Conservation (phyloP, 2,329 filamentous ascomycete species). For the Thielaviopsis populi region DNA sequence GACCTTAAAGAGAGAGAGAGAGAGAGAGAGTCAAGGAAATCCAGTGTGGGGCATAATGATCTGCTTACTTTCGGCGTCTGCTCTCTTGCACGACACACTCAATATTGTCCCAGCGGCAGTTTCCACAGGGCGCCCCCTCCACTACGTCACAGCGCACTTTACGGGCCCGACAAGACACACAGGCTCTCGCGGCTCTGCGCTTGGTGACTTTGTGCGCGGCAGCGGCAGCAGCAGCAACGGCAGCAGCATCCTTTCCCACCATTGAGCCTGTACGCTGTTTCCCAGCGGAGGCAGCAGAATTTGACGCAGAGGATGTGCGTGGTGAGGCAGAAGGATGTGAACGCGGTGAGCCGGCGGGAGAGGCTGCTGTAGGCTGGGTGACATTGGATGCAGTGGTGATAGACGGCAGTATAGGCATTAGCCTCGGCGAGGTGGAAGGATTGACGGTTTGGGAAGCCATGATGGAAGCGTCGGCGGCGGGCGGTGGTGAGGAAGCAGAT, state of each 20-base stretch:
- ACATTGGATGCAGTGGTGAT: too few relatives aligned
- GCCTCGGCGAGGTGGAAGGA: not conserved
- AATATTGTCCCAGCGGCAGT: slow-evolving; percentile 68
- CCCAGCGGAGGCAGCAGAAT: not conserved
- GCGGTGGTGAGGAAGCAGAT: not conserved
- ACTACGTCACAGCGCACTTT: slow-evolving; percentile 93
- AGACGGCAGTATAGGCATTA: not conserved
- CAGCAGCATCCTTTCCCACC: slow-evolving; percentile 23
- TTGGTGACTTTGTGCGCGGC: slow-evolving; percentile 44
- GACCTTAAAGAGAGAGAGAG: too few relatives aligned
- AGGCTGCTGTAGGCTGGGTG: not conserved
- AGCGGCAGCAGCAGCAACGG: slow-evolving; percentile 22
- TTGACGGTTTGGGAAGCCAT: not conserved
- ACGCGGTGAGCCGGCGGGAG: not conserved
- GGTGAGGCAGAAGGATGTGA: not conserved
- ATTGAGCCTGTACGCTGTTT: slow-evolving; percentile 11
- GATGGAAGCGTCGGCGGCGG: not conserved
- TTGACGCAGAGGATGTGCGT: not conserved
- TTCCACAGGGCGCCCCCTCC: slow-evolving; percentile 73
- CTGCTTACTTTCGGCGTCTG: slow-evolving; percentile 70
- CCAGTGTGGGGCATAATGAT: slow-evolving; percentile 4
- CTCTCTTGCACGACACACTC: slow-evolving; percentile 67
- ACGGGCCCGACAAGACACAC: slow-evolving; percentile 71
- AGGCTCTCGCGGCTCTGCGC: slow-evolving; percentile 78
- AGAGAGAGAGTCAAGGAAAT: slow-evolving; percentile 1